Base-by-base conservation (phyloP, 805 yeast genomes). In the Suhomyces prunicola region DNA sequence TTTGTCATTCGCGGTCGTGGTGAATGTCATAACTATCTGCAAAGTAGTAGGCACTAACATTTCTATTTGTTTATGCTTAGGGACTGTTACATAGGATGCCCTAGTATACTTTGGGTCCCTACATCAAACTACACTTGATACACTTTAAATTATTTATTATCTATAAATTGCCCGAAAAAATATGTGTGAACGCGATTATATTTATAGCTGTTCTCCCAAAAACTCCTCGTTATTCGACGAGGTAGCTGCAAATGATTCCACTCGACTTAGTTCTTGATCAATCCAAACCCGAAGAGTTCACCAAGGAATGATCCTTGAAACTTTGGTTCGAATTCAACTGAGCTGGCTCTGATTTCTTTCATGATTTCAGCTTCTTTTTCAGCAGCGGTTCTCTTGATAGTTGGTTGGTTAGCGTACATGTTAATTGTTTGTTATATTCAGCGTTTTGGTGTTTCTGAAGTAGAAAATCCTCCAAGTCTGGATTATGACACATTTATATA, bases 341-440 rank as follows among this genome's bases (percentile, higher is more conserved):
- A 47, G 54, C 59, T 60, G 33, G 71, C 64, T 70, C 76, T 72
- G 55, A 75, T 75, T 57, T 74, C 79, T 46, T 67, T 65, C 79
- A 75, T 74, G 59, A 75, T 74, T 58, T 65, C 64, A 55, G 78
- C 78, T 68, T 75, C 79, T 63, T 75, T 75, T 63, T 75, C 78
- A 51, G 78, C 78, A 54, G 74, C 59, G 35, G 58, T 52, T 54
- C 50, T 54, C 48, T 56, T 54, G 46, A 50, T 44, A 31, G 50
- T 48, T 39, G 44, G 46, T 48, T 35, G 52, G 22, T 45, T 29
- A 22, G 55, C 47, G 44, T 35, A 17, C 51, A 51, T 46, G 6
- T 15, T 33, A 10, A 15, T 41, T 10, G n/a, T 10, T n/a, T 33
- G 5, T 6, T 33, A 1, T 33, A n/a, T 29, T 39, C n/a, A n/a